Base-by-base conservation (phyloP, 202 grass and related monocot genomes). In the Musa balbisiana region DNA sequence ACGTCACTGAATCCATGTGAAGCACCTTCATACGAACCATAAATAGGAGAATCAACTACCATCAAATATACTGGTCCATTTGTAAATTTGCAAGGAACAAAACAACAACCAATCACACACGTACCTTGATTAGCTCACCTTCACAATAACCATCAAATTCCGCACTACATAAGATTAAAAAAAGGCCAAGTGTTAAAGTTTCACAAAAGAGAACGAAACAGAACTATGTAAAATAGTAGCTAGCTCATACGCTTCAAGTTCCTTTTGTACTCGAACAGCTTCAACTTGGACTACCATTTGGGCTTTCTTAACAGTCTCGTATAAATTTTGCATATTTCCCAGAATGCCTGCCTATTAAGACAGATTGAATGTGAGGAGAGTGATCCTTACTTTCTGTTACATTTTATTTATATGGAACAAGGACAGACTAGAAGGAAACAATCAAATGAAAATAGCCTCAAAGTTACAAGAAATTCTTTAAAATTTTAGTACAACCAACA, bases 231-330 rank as follows among this genome's bases (percentile, higher is more conserved):
- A 67, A 50, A 50, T 53, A 3, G 25, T 23, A 75, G 49, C 15
- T 79, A 69, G 81, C 62, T 51, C 87, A 82, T 99, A 99, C 95
- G 80, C 95, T 67, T 89, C 95, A 85, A 99, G 95, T 76, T 99
- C 95, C 82, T 99, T 95, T 78, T 99, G 95, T 74, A 99, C 89
- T 64, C 91, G 81, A 52, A 99, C 95, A 71, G 95, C 95, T 78
- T 99, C 91, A 67, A 95, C 95, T 92, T 99, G 95, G 64, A 99
- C 91, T 54, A 99, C 91, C 95, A 92, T 99, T 82, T 99, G 95
- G 8, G 95, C 95, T 86, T 99, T 99, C 85, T 95, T 99, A 78
- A 95, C 87, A 64, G 91, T 99, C 80, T 99, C 95, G 27, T 88
- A 99, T 20, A 99, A 80, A 89, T 99, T 99, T 92, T 99, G 95